These are phyloP conservation scores for Prinsepia uniflora DNA, from an alignment of 306 rosid species.

Conservation along the genomic window DNA sequence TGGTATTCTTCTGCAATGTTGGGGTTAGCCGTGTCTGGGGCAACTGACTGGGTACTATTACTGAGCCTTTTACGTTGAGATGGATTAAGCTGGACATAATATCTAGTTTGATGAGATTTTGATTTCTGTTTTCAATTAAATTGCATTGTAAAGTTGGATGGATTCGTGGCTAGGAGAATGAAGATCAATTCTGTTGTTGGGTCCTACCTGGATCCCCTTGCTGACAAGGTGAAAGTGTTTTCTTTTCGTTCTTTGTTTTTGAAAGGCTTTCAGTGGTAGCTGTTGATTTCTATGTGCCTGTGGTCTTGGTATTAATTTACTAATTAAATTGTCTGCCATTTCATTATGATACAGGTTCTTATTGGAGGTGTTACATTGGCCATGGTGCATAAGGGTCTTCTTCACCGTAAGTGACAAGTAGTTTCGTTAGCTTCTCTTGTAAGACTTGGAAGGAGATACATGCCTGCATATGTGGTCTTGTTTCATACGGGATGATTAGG, in stretches of 20 bases:
- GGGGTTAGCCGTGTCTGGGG: constrained; percentile 83
- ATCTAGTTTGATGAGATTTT: background rate
- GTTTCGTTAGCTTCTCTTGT: background rate
- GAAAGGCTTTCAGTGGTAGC: background rate
- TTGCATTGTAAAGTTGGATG: constrained; percentile 65
- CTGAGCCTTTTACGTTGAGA: background rate
- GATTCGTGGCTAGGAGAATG: constrained; percentile 84
- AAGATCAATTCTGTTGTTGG: constrained; percentile 90
- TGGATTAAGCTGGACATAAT: background rate
- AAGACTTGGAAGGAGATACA: background rate
- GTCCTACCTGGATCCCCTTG: constrained; percentile 94
- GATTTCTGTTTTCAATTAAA: constrained; percentile 1
- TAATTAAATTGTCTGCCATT: background rate
- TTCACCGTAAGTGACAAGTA: constrained; percentile 81
- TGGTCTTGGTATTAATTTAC: too few relatives aligned
- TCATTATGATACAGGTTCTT: constrained; percentile 54
- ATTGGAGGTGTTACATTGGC: constrained; percentile 89
- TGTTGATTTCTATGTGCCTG: too few relatives aligned
- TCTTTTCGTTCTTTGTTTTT: background rate
- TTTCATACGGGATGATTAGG: background rate
- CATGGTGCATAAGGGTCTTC: constrained; percentile 75
- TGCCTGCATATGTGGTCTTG: background rate
- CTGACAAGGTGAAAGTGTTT: constrained; percentile 64
- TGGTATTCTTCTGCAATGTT: constrained; percentile 68
- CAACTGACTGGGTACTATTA: constrained; percentile 69